These are phyloP conservation scores for Ganoderma sinense DNA, from an alignment of 1,284 basidiomycete genomes.

Conservation along the genomic window DNA sequence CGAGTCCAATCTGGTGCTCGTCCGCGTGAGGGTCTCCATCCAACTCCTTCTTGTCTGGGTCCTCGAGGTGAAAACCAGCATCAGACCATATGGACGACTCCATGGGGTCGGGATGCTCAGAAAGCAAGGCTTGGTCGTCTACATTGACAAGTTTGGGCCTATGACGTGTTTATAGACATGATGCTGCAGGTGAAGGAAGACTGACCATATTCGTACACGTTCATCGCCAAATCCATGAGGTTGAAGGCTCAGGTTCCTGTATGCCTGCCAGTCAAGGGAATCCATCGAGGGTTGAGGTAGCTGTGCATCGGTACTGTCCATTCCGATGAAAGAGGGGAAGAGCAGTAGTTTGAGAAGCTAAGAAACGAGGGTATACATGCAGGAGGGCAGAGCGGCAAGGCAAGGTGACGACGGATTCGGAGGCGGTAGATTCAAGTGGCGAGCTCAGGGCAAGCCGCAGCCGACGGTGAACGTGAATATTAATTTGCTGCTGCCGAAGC, in stretches of 20 bases:
- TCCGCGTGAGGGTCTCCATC: constrained; percentile 60
- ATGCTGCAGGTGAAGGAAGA: constrained; percentile 3
- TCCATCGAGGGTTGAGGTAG: background rate
- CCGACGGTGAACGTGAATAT: too few relatives aligned
- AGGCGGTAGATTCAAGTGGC: background rate
- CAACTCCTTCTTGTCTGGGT: background rate
- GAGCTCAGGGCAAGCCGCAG: background rate
- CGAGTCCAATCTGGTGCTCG: constrained; percentile 85
- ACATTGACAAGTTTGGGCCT: constrained; percentile 59
- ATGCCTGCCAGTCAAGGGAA: constrained; percentile 53
- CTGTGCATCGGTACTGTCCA: background rate
- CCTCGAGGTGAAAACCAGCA: background rate
- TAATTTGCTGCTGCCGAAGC: background rate
- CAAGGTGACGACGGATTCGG: background rate
- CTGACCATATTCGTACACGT: constrained; percentile 66
- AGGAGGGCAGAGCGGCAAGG: background rate
- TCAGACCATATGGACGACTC: constrained; percentile 16
- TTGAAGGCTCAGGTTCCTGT: constrained; percentile 57
- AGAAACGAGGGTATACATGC: background rate
- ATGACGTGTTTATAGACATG: constrained; percentile 30
- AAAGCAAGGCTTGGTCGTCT: constrained; percentile 5
- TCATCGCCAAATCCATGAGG: constrained; percentile 70
- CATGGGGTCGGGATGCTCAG: constrained; percentile 8
- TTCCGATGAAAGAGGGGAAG: background rate
- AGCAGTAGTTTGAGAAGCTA: background rate